These are phyloP conservation scores for Boletus sp. DNA, from an alignment of 768 basidiomycete species.

Conservation along the genomic window DNA sequence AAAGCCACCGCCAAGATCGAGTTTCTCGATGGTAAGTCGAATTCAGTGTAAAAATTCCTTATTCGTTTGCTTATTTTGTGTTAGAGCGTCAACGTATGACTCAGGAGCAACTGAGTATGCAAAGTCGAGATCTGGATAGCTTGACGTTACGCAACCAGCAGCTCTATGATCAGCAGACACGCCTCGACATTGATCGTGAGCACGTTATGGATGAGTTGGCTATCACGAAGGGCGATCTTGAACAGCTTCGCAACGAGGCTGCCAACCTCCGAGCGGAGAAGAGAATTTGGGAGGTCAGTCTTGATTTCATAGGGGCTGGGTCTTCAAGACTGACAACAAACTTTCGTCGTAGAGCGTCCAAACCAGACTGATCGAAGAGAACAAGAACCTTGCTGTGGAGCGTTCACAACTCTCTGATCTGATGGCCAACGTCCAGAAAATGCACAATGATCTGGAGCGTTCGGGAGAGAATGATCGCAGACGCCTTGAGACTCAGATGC, in stretches of 20 bases:
- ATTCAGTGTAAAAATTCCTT: not conserved
- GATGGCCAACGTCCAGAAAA: conserved; percentile 85
- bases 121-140: conserved; percentile 62
- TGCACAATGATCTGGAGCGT: conserved; percentile 84
- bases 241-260: conserved; percentile 79
- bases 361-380: conserved; percentile 78
- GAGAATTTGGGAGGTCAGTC: conserved; percentile 82
- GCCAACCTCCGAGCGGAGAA: conserved; percentile 92
- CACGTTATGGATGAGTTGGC: conserved; percentile 67
- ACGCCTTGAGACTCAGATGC: conserved; percentile 75
- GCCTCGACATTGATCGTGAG: conserved; percentile 71
- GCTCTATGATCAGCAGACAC: conserved; percentile 68
- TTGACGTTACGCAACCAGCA: conserved; percentile 66
- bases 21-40: conserved; percentile 61
- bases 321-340: conserved; percentile 2
- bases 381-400: conserved; percentile 73
- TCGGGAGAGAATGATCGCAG: conserved; percentile 80
- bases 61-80: not conserved
- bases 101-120: conserved; percentile 63
- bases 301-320: not conserved
- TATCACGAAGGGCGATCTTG: conserved; percentile 54
- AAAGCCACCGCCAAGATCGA: conserved; percentile 84
- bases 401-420: conserved; percentile 83
- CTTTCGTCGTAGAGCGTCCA: conserved; percentile 60
- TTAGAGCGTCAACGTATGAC: conserved; percentile 68